These are phyloP conservation scores for Backusella morwellensis DNA, from an alignment of 192 early-diverging fungal species.

Conservation along the genomic window DNA sequence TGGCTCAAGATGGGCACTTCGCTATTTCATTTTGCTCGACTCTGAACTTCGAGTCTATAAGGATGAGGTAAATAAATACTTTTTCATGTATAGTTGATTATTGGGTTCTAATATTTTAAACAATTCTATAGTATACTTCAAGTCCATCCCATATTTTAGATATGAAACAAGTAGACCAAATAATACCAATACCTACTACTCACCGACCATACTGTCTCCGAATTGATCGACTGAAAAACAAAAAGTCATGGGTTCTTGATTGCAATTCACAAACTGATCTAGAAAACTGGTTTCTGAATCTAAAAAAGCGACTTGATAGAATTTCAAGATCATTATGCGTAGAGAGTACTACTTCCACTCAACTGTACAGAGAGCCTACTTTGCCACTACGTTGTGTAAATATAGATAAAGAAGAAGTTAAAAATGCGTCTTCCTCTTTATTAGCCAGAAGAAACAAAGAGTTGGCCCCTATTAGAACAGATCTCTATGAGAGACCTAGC, in stretches of 20 bases:
- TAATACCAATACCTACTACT: neutral
- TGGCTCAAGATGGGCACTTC: slow-evolving; percentile 19
- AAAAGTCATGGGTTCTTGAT: neutral
- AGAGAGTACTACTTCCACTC: neutral
- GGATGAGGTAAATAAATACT: neutral
- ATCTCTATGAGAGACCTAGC: neutral
- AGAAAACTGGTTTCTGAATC: neutral
- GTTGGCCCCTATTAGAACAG: neutral
- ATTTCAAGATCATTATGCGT: neutral
- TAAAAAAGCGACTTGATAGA: neutral
- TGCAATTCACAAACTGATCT: neutral
- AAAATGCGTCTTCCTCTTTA: neutral
- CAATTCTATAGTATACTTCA: neutral
- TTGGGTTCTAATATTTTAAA: neutral
- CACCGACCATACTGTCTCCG: neutral
- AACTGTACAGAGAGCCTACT: neutral
- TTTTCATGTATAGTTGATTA: neutral
- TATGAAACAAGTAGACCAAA: neutral
- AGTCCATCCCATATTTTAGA: neutral
- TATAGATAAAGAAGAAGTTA: neutral
- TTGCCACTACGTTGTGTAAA: neutral
- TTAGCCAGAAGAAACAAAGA: neutral
- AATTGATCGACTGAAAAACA: neutral
- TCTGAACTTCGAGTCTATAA: slow-evolving; percentile 27
- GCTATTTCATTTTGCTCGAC: slow-evolving; percentile 24